Evolutionary conservation across 306 rosid genomes (phyloP).

Genomic region (Vigna trinervia): DNA sequence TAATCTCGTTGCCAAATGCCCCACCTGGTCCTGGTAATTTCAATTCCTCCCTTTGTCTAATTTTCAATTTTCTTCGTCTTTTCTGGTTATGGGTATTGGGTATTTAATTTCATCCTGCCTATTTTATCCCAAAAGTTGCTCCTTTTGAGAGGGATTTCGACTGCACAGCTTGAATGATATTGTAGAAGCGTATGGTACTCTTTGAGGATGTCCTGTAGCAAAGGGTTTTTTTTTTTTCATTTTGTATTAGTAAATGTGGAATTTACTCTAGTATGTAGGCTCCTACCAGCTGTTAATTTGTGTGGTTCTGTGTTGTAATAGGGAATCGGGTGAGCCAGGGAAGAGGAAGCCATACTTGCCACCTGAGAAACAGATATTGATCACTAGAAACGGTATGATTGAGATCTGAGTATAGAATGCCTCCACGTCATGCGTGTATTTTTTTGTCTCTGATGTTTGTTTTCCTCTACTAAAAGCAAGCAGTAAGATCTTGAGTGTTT

Average conservation of each 20-base stretch:
- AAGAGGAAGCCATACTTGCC: slow-evolving; percentile 94
- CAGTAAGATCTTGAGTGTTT: not conserved
- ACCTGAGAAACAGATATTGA: slow-evolving; percentile 80
- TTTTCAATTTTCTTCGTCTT: not conserved
- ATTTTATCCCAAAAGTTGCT: not conserved
- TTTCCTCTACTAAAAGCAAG: too few species aligned
- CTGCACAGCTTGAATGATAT: not conserved
- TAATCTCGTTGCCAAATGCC: slow-evolving; percentile 97
- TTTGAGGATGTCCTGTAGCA: not conserved
- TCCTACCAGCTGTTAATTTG: not conserved
- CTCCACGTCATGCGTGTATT: too few species aligned
- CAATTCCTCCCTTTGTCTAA: not conserved
- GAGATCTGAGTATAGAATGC: slow-evolving; percentile 7
- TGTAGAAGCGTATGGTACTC: not conserved
- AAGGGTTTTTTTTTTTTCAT: not conserved
- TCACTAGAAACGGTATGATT: slow-evolving; percentile 85
- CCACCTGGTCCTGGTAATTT: slow-evolving; percentile 97
- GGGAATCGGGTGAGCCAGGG: slow-evolving; percentile 96
- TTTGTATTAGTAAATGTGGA: slow-evolving; percentile 15
- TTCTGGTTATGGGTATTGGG: not conserved
- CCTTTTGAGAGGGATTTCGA: slow-evolving; percentile 5
- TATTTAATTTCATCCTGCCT: not conserved
- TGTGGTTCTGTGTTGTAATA: slow-evolving; percentile 37
- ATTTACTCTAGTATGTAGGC: not conserved
- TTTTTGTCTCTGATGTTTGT: too few species aligned